These are phyloP conservation scores for Ganoderma resinaceum DNA, from an alignment of 1,284 basidiomycete species.

Conservation along the genomic window DNA sequence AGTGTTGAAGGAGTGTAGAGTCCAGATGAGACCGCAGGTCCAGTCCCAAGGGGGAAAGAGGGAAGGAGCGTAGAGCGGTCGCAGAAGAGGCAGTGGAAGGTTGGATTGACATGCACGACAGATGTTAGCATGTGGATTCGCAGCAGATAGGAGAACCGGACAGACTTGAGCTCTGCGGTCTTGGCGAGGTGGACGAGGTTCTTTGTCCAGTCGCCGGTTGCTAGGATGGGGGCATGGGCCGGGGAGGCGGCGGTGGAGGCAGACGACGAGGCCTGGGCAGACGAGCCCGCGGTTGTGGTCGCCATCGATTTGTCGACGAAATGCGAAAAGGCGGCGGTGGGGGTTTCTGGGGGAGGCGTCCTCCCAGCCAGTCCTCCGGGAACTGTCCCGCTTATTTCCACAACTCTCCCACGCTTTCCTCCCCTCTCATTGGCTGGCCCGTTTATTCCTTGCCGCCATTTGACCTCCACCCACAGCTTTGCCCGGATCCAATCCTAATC, in stretches of 20 bases:
- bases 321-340: slow-evolving; percentile 25
- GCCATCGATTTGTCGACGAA: slow-evolving; percentile 35
- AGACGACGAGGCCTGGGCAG: slow-evolving; percentile 29
- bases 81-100: slow-evolving; percentile 2
- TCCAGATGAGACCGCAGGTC: not conserved
- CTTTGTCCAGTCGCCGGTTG: slow-evolving; percentile 83
- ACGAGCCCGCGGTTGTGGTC: slow-evolving; percentile 32
- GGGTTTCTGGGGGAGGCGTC: slow-evolving; percentile 36
- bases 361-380: slow-evolving; percentile 31
- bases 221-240: slow-evolving; percentile 56
- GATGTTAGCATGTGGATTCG: slow-evolving; percentile 6
- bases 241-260: slow-evolving; percentile 22
- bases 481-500: not conserved
- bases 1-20: not conserved
- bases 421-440: not conserved
- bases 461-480: not conserved
- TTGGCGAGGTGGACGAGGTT: slow-evolving; percentile 83
- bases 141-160: slow-evolving; percentile 25
- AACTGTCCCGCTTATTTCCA: slow-evolving; percentile 29
- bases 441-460: not conserved
- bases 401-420: slow-evolving; percentile 26
- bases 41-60: not conserved
- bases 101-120: not conserved
- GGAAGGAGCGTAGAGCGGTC: not conserved
- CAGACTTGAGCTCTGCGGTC: slow-evolving; percentile 83